phyloP scores from a whole-genome alignment of 2,329 filamentous ascomycete species.

The Colletotrichum orchidophilum region DNA sequence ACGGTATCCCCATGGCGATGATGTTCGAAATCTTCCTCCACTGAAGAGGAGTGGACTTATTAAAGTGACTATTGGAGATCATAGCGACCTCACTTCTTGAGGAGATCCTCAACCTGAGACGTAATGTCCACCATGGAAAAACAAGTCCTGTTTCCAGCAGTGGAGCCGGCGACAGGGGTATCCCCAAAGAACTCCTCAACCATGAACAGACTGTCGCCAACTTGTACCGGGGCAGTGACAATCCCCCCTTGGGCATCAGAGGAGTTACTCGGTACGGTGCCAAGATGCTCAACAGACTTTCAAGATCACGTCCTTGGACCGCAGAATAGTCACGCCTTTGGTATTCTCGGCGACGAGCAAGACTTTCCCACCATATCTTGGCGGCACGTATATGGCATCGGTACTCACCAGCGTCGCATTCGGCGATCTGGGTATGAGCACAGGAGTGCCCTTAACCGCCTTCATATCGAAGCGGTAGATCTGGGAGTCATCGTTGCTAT shows the following conservation, averaged over 20 bases:
- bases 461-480: conserved; percentile 35
- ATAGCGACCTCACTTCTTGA: background rate
- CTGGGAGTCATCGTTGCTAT: conserved; percentile 26
- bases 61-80: background rate
- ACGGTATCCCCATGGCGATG: background rate
- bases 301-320: conserved; percentile 47
- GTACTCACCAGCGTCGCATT: conserved; percentile 6
- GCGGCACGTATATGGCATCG: conserved; percentile 46
- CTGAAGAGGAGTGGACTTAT: background rate
- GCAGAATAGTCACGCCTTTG: conserved; percentile 46
- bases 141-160: conserved; percentile 19
- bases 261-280: conserved; percentile 40
- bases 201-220: conserved; percentile 29
- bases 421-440: conserved; percentile 32
- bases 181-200: conserved; percentile 31
- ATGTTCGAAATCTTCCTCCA: background rate
- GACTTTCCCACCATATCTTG: conserved; percentile 44
- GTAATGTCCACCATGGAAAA: conserved; percentile 32
- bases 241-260: conserved; percentile 17
- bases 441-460: conserved; percentile 26
- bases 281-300: conserved; percentile 47
- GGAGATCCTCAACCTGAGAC: conserved; percentile 1
- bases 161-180: conserved; percentile 4
- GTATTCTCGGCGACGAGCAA: conserved; percentile 44
- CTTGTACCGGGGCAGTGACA: conserved; percentile 21